Evolutionary conservation across 371 early-diverging fungal genomes (phyloP), one percentile per base, ranked within the genome.

Genomic region (Haplosporangium sp.): DNA sequence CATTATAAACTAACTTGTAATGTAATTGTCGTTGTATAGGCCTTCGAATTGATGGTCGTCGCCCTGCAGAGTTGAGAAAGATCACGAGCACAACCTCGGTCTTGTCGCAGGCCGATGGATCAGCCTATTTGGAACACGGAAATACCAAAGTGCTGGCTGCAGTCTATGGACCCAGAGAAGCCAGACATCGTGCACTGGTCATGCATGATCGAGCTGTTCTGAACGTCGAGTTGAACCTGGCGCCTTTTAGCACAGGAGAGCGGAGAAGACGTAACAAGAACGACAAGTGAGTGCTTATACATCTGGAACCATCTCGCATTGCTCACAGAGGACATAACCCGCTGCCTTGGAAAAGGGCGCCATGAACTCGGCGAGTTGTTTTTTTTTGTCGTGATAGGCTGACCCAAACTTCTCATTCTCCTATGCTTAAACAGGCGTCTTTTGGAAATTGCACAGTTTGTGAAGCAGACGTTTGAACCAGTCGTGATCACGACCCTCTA

Each of bases 91-190:
- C 91, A 29, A 92, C 93, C 0, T 91, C 93, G 0, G 92, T 95
- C 8, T 86, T 96, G 52, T 83, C 90, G 45, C 90, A 95, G 55
- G 93, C 96, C 0, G 97, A 96, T 71, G 98, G 98, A 36, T 97
- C 97, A 7, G 92, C 97, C 1, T 97, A 96, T 76, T 86, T 96
- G 59, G 97, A 98, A 82, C 95, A 94, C 71, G 99, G 99, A 58
- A 96, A 98, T 82, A 98, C 99, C 51, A 96, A 96, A 68, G 91
- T 93, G 63, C 83, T 98, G 47, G 95, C 91, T 0, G 92, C 94
- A 16, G 96, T 98, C 1, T 95, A 95, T 82, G 99, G 99, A 12
- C 99, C 99, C 1, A 84, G 93, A 47, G 98, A 98, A 83, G 95
- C 92, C 23, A 87, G 91, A 11, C 83, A 84, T 54, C 86, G 91